Evolutionary conservation across 148 eudicot species (phyloP).

Genomic region (Polygonum maritimum): DNA sequence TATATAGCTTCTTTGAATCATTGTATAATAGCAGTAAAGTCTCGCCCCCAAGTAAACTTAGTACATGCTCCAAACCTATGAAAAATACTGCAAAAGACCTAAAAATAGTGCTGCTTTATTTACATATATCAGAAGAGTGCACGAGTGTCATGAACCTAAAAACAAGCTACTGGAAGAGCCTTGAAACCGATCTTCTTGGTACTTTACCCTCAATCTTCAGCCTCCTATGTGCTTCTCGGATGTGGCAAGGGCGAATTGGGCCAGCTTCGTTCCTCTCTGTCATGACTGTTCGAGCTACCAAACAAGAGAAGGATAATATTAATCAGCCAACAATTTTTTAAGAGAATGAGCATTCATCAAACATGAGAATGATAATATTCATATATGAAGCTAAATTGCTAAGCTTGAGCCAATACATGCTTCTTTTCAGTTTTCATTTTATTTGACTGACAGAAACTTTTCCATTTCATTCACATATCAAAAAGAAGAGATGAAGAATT

Average conservation of each 20-base stretch:
- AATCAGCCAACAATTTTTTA: conserved; percentile 12
- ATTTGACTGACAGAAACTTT: no score
- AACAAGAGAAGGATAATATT: neutral
- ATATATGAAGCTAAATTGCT: neutral
- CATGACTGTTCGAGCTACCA: conserved; percentile 74
- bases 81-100: neutral
- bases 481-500: neutral
- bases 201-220: conserved; percentile 82
- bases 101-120: neutral
- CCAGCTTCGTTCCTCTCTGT: conserved; percentile 72
- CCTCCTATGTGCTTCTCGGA: conserved; percentile 82
- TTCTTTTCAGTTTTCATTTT: neutral
- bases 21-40: neutral
- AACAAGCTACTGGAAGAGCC: conserved; percentile 61
- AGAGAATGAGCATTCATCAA: neutral
- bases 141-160: neutral
- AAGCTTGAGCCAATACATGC: neutral
- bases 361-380: neutral
- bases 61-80: neutral
- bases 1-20: neutral
- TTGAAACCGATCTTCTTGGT: conserved; percentile 70
- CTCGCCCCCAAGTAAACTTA: neutral
- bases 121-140: neutral
- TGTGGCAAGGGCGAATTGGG: conserved; percentile 84
- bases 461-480: neutral